A percentile compares a stretch with the other conserved stretches of the same genome.
These are phyloP conservation scores for Millerozyma acaciae DNA, from an alignment of 805 yeast genomes.

Conservation along the genomic window DNA sequence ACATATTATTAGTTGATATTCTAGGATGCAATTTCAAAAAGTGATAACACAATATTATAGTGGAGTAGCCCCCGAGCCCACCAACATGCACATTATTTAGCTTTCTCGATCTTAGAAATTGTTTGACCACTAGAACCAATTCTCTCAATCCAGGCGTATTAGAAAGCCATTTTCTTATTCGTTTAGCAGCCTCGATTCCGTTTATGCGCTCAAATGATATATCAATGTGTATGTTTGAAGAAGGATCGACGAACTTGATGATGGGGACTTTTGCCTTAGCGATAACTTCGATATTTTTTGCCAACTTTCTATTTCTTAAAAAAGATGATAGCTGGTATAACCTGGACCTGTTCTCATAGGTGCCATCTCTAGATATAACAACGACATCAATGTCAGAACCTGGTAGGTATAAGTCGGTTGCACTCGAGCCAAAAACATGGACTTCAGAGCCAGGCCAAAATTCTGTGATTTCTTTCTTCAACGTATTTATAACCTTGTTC, in stretches of 20 bases:
- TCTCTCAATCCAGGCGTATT: slow-evolving; percentile 78
- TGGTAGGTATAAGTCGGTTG: slow-evolving; percentile 89
- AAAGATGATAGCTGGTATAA: slow-evolving; percentile 71
- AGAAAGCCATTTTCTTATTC: slow-evolving; percentile 70
- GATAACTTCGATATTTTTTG: slow-evolving; percentile 74
- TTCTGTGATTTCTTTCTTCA: slow-evolving; percentile 48
- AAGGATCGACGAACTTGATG: slow-evolving; percentile 79
- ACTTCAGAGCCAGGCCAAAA: slow-evolving; percentile 79
- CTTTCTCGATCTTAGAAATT: slow-evolving; percentile 72
- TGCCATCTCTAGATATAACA: slow-evolving; percentile 58
- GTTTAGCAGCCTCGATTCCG: slow-evolving; percentile 78
- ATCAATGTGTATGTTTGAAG: slow-evolving; percentile 72
- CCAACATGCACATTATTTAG: slow-evolving; percentile 88
- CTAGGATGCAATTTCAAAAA: slow-evolving; percentile 80
- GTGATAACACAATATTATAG: slow-evolving; percentile 80
- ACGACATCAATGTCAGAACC: slow-evolving; percentile 97
- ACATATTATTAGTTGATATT: slow-evolving; percentile 59
- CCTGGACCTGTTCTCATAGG: slow-evolving; percentile 58
- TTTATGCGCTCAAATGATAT: slow-evolving; percentile 83
- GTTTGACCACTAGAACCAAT: slow-evolving; percentile 77
- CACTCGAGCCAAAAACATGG: slow-evolving; percentile 89
- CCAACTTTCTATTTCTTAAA: slow-evolving; percentile 58
- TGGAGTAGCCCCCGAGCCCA: slow-evolving; percentile 91
- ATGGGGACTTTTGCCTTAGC: slow-evolving; percentile 93
- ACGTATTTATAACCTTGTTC: slow-evolving; percentile 56